A percentile compares a stretch with the other conserved stretches of the same genome.
These are phyloP conservation scores for Pichia scutulata DNA, from an alignment of 805 yeast species.

Conservation along the genomic window DNA sequence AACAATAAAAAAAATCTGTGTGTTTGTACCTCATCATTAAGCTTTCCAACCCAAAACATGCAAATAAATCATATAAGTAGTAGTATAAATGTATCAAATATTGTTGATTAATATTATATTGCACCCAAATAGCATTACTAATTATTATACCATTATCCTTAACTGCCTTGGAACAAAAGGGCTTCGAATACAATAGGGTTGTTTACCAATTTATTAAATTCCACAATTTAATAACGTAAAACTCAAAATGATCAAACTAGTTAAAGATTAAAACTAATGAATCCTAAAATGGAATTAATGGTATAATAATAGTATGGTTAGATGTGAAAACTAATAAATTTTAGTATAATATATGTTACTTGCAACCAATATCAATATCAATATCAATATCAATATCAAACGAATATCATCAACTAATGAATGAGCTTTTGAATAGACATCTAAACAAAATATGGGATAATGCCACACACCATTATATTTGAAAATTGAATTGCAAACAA, in stretches of 20 bases:
- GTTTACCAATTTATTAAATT: neutral
- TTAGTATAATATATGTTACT: too few species aligned
- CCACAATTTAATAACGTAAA: neutral
- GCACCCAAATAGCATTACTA: neutral
- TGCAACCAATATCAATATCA: neutral
- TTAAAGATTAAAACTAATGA: neutral
- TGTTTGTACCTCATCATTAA: neutral
- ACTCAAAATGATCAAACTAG: neutral
- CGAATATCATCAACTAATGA: neutral
- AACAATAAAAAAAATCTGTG: neutral
- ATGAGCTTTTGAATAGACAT: neutral
- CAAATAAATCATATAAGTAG: neutral
- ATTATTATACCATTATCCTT: neutral
- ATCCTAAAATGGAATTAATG: neutral
- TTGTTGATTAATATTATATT: neutral
- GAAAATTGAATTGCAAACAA: neutral
- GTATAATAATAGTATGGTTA: neutral
- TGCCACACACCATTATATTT: neutral
- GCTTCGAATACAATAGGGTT: neutral
- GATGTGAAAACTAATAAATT: too few species aligned
- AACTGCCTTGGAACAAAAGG: neutral
- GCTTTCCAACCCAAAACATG: neutral
- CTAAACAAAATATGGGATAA: neutral
- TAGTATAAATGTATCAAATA: neutral
- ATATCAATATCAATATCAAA: neutral